Evolutionary conservation across 345 rosid species (phyloP).

Genomic region (Salix arbutifolia): DNA sequence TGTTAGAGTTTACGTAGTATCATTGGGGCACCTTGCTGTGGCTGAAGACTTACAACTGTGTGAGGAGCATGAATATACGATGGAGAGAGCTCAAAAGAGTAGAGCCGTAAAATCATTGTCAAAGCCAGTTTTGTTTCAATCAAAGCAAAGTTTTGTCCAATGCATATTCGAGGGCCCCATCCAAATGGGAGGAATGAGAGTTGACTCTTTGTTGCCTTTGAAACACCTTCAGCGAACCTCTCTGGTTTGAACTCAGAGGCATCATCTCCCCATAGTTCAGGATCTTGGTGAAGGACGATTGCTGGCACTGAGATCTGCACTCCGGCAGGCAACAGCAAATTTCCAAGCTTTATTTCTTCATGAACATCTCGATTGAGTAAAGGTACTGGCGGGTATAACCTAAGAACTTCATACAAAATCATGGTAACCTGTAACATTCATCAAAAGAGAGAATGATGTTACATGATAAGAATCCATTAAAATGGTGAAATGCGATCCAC

Average conservation of each 20-base stretch:
- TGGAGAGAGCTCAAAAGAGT: constrained; percentile 43
- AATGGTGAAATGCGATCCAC: no score
- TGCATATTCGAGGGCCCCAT: constrained; percentile 45
- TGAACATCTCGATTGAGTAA: background rate
- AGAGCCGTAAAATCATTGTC: constrained; percentile 45
- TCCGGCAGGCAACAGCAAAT: constrained; percentile 10
- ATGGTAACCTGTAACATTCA: constrained; percentile 12
- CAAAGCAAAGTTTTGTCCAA: constrained; percentile 45
- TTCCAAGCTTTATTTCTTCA: constrained; percentile 3
- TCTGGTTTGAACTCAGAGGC: constrained; percentile 40
- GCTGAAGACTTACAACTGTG: constrained; percentile 44
- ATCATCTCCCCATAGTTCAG: constrained; percentile 23
- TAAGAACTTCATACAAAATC: constrained; percentile 22
- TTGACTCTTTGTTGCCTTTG: constrained; percentile 35
- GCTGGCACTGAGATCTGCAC: background rate
- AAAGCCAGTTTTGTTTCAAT: constrained; percentile 54
- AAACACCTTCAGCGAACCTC: constrained; percentile 41
- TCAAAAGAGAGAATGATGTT: background rate
- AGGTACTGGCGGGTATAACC: constrained; percentile 11
- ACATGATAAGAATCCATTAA: background rate
- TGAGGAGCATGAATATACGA: constrained; percentile 50
- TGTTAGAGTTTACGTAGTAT: constrained; percentile 22
- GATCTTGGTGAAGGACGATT: constrained; percentile 11
- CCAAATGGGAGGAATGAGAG: constrained; percentile 33
- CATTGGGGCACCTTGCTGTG: constrained; percentile 50